phyloP scores from a whole-genome alignment of 2,329 filamentous ascomycete genomes.

The Chaetomiaceae sp. region DNA sequence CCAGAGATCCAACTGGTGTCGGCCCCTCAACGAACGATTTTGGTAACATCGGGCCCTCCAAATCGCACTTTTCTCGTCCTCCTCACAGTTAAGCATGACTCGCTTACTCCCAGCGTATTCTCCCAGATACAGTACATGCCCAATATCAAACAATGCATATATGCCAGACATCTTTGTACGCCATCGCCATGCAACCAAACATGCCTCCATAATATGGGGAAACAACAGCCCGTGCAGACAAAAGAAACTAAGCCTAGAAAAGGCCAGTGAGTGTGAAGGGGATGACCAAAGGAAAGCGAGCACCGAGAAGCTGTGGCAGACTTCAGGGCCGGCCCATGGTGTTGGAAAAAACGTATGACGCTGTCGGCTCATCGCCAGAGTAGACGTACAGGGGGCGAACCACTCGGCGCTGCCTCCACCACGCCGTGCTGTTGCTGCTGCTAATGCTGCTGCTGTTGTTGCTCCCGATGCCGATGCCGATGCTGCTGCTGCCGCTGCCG shows the following conservation, averaged over 20 bases:
- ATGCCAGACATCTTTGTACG: conserved; percentile 13
- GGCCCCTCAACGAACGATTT: too few species aligned
- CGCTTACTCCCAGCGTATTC: too few species aligned
- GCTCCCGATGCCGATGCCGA: too few species aligned
- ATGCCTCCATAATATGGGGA: not conserved
- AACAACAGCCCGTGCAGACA: not conserved
- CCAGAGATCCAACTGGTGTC: not conserved
- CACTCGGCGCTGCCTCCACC: conserved; percentile 8
- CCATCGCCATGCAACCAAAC: conserved; percentile 18
- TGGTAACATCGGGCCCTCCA: too few species aligned
- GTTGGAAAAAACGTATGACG: conserved; percentile 20
- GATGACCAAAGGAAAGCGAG: too few species aligned
- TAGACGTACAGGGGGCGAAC: conserved; percentile 14
- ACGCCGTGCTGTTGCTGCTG: not conserved
- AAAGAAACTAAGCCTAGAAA: not conserved
- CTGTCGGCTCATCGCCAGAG: conserved; percentile 3
- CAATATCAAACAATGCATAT: not conserved
- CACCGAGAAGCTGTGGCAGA: too few species aligned
- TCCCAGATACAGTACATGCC: too few species aligned
- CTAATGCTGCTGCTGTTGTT: not conserved
- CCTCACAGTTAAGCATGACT: too few species aligned
- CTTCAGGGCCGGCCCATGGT: conserved; percentile 5
- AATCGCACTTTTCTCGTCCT: not conserved
- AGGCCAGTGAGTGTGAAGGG: not conserved
- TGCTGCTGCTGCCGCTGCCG: not conserved